Base-by-base conservation (phyloP, 1,284 basidiomycete species). In the Pseudozyma sp. region DNA sequence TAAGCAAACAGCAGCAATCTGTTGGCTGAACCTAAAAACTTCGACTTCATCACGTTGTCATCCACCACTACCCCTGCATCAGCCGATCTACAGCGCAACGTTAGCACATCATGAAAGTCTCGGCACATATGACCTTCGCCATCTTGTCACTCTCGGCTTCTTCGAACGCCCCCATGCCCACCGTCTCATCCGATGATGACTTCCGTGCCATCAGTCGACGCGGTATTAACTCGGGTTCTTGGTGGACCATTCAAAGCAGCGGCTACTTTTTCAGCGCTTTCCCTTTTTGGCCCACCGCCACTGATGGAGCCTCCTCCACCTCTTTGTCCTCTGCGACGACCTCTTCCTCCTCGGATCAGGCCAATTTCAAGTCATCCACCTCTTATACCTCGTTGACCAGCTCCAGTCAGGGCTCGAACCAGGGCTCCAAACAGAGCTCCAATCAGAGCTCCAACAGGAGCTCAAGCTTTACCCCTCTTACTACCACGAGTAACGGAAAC, bases 141-240 rank as follows among this genome's bases (percentile, higher is more conserved):
- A 44, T 67, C 13, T 36, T 67, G 64, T 57, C 49, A 11, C 48
- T 60, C 14, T 51, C 58, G 16, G 50, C 53, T 3, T 52, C 64
- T 1, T 44, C 38, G 8, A 51, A 38, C n/a, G 42, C 44, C 1
- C 42, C 64, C n/a, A 34, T 67, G 19, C 64, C 57, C 12, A 43
- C 38, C 39, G 31, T 39, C 42, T 31, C 43, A 5, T 54, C 52
- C 10, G 50, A 53, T n/a, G 51, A 39, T 25, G 39, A 31, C 44
- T 18, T 45, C 40, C 34, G 21, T 6, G 50, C 39, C 1, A 36
- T 53, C 51, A 31, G 34, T 8, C 44, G 44, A 18, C 13, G 56
- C 34, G 47, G 35, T 13, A 47, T 65, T 34, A 38, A n/a, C 62
- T 43, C 45, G 3, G 62, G 52, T 34, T 21, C 39, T 1, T 59